phyloP scores from a whole-genome alignment of 2,329 filamentous ascomycete genomes.

The Aspergillus hiratsukae region DNA sequence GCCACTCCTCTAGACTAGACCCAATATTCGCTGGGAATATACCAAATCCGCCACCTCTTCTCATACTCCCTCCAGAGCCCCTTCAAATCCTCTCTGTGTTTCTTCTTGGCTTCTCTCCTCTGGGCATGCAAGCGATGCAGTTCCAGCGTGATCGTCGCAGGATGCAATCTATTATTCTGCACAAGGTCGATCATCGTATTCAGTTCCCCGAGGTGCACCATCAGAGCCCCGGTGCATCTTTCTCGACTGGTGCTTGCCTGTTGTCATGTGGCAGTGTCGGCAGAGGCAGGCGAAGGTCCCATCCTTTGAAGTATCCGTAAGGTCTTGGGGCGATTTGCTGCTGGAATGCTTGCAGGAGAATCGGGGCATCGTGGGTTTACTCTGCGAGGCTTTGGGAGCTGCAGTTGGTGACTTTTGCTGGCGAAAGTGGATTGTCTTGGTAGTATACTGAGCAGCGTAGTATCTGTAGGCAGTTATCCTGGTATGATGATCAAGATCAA shows the following conservation, averaged over 20 bases:
- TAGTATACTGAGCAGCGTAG: not conserved
- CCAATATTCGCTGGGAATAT: not conserved
- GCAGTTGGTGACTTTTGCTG: not conserved
- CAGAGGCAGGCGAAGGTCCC: not conserved
- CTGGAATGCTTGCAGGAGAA: not conserved
- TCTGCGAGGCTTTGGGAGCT: not conserved
- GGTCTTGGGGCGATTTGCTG: not conserved
- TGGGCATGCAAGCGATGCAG: not conserved
- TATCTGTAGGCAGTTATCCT: not conserved
- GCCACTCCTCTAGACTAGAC: not conserved
- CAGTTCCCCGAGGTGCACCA: not conserved
- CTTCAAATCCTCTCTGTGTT: not conserved
- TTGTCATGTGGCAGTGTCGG: not conserved
- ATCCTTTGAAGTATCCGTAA: not conserved
- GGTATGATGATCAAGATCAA: not conserved
- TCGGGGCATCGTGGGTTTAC: not conserved
- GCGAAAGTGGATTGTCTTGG: not conserved
- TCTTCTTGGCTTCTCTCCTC: not conserved
- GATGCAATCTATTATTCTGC: not conserved
- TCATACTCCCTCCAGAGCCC: not conserved
- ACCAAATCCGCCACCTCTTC: not conserved
- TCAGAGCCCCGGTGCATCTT: not conserved
- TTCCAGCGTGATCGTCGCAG: not conserved
- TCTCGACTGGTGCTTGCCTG: not conserved
- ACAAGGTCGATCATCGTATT: not conserved